A percentile compares a stretch with the other conserved stretches of the same genome.
Evolutionary conservation across 2,329 filamentous ascomycete species (phyloP).

Genomic region (Colletotrichum karsti): DNA sequence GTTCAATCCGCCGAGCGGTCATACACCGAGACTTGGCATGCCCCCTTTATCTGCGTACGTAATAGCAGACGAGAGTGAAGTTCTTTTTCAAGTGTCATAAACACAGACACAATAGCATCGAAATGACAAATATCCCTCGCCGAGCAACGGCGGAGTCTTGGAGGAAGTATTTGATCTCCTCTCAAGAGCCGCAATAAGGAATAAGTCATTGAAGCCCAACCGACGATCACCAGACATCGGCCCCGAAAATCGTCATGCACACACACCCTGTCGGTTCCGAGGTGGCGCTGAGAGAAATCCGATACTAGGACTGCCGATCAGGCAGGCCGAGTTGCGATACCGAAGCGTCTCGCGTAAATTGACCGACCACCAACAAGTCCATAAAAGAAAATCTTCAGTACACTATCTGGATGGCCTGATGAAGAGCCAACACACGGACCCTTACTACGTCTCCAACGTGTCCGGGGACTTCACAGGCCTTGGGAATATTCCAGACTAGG

Average conservation of each 20-base stretch:
- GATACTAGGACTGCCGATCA: not conserved
- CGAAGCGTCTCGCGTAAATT: not conserved
- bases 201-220: constrained; percentile 1
- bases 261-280: not conserved
- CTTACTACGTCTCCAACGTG: not conserved
- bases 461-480: not conserved
- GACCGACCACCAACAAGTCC: not conserved
- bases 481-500: not conserved
- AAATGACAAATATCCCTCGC: not conserved
- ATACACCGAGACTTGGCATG: not conserved
- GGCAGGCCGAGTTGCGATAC: not conserved
- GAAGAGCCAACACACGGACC: not conserved
- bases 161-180: not conserved
- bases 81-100: not conserved
- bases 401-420: not conserved
- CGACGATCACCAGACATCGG: not conserved
- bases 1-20: not conserved
- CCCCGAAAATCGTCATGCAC: not conserved
- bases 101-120: not conserved
- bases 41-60: not conserved
- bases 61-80: not conserved
- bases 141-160: not conserved
- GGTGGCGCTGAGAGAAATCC: not conserved
- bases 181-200: not conserved
- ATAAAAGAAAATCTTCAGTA: not conserved